These are phyloP conservation scores for Penicillium soppii DNA, from an alignment of 495 filamentous ascomycete species.

Conservation along the genomic window DNA sequence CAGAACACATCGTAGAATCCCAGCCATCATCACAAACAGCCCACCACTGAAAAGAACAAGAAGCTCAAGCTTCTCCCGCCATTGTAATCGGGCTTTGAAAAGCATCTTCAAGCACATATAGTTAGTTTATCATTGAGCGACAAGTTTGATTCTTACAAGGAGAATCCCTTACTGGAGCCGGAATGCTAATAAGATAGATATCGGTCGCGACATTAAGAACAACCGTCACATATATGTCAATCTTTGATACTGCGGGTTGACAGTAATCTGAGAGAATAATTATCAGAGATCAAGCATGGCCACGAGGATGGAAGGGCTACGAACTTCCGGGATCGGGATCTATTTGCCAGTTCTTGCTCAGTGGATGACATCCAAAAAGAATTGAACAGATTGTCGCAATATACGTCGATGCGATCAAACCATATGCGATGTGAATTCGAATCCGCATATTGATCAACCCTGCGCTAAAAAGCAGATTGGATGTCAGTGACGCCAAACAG, in stretches of 20 bases:
- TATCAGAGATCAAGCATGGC: background rate
- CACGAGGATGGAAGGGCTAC: conserved; percentile 13
- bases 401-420: conserved; percentile 51
- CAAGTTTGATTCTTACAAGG: background rate
- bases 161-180: conserved; percentile 41
- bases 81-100: conserved; percentile 50
- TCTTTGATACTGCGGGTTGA: conserved; percentile 47
- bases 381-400: conserved; percentile 54
- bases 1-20: conserved; percentile 56
- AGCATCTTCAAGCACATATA: conserved; percentile 41
- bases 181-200: conserved; percentile 56
- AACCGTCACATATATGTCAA: conserved; percentile 48
- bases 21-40: conserved; percentile 57
- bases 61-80: conserved; percentile 52
- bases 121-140: background rate
- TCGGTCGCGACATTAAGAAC: conserved; percentile 54
- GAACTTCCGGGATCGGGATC: conserved; percentile 55
- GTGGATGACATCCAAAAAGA: conserved; percentile 52
- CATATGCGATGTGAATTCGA: conserved; percentile 54
- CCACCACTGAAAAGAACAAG: conserved; percentile 59
- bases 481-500: conserved; percentile 5
- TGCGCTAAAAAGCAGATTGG: conserved; percentile 22
- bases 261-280: conserved; percentile 30
- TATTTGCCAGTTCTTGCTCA: conserved; percentile 59
- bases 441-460: conserved; percentile 47